These are phyloP conservation scores for Linnemannia exigua DNA, from an alignment of 192 early-diverging fungal genomes.

Conservation along the genomic window DNA sequence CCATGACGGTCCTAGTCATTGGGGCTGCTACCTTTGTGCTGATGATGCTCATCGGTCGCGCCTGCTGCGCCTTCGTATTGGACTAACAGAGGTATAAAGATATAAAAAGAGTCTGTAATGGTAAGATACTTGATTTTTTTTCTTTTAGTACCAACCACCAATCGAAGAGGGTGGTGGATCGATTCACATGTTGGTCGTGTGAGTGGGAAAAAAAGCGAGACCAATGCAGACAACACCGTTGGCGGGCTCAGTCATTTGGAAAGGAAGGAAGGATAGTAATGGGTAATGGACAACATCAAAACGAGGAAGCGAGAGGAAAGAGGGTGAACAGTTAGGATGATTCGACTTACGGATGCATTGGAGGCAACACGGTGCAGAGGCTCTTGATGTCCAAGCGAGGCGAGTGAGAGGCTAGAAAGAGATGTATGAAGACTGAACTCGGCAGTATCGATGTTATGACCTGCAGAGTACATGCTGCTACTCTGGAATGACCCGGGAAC, in stretches of 20 bases:
- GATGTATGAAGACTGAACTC: conserved; percentile 25
- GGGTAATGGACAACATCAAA: not conserved
- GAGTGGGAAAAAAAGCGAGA: not conserved
- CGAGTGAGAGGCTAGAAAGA: conserved; percentile 30
- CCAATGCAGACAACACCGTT: not conserved
- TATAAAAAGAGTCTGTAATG: not conserved
- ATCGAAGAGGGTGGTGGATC: not conserved
- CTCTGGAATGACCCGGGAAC: not conserved
- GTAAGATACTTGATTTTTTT: not conserved
- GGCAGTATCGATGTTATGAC: conserved; percentile 26
- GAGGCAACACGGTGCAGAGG: conserved; percentile 17
- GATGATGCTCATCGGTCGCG: conserved; percentile 11
- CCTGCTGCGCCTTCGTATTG: not conserved
- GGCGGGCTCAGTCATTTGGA: not conserved
- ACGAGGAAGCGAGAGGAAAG: not conserved
- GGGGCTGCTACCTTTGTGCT: conserved; percentile 8
- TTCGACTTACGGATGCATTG: conserved; percentile 22
- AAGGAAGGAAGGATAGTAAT: not conserved
- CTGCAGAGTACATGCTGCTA: conserved; percentile 8
- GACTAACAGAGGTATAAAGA: not conserved
- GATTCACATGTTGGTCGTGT: conserved; percentile 5
- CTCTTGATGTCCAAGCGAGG: conserved; percentile 10
- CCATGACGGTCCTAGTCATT: conserved; percentile 13
- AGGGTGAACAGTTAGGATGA: no score
- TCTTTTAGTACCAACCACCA: not conserved